Evolutionary conservation across 345 rosid species (phyloP).

Genomic region (Camelina hispida): DNA sequence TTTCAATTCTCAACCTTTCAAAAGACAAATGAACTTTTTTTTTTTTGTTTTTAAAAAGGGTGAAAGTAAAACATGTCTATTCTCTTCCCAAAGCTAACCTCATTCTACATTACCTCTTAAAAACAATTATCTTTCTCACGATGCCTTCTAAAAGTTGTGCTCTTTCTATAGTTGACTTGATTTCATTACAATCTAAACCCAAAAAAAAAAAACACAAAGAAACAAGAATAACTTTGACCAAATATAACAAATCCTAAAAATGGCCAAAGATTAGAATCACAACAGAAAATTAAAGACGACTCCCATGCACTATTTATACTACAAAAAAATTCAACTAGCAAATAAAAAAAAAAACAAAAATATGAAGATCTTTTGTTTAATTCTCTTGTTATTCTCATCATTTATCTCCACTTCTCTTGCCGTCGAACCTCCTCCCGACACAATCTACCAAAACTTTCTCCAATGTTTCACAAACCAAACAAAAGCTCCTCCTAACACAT

Average conservation of each 20-base stretch:
- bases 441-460: conserved; percentile 48
- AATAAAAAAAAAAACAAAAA: neutral
- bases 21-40: no score
- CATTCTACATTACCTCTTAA: neutral
- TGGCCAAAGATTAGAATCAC: neutral
- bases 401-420: conserved; percentile 23
- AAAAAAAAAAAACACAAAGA: neutral
- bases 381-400: neutral
- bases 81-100: neutral
- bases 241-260: conserved; percentile 17
- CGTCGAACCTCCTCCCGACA: conserved; percentile 27
- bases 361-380: conserved; percentile 30
- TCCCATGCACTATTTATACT: conserved; percentile 7
- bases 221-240: conserved; percentile 8
- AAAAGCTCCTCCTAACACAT: conserved; percentile 17
- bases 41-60: neutral
- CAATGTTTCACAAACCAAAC: conserved; percentile 52
- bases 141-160: neutral
- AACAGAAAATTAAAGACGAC: neutral
- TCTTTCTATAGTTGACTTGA: neutral
- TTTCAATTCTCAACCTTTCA: no score
- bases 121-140: neutral
- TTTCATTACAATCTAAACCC: neutral
- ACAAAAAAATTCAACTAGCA: neutral
- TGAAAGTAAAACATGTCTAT: neutral